A percentile compares a stretch with the other conserved stretches of the same genome.
phyloP scores from a whole-genome alignment of 2,329 filamentous ascomycete genomes.

The Fusarium heterosporum region DNA sequence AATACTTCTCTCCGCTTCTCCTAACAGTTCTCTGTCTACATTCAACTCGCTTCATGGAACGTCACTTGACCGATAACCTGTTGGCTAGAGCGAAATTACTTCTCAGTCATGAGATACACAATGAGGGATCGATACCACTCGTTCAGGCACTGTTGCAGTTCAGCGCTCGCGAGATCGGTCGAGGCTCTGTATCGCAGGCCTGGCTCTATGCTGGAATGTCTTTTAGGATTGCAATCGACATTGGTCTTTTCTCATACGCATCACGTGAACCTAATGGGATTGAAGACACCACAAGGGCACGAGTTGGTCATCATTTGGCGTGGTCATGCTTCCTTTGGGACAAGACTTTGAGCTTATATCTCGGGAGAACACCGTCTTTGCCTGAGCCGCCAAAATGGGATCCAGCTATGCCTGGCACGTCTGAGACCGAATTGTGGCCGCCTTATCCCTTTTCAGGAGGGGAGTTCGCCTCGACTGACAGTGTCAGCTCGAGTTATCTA shows the following conservation, averaged over 20 bases:
- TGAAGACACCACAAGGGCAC: neutral
- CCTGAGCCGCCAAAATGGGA: neutral
- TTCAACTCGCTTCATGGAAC: neutral
- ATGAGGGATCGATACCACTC: neutral
- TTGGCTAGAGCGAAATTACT: neutral
- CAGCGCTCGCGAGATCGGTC: neutral
- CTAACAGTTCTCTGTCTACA: neutral
- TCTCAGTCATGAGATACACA: slow-evolving; percentile 5
- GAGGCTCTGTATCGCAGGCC: neutral
- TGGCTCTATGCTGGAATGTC: slow-evolving; percentile 1
- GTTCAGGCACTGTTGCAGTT: slow-evolving; percentile 2
- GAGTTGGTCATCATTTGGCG: neutral
- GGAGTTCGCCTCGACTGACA: neutral
- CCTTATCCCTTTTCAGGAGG: neutral
- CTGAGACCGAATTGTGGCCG: neutral
- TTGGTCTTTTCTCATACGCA: neutral
- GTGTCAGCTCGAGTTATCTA: neutral
- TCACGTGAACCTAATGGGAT: rapidly evolving
- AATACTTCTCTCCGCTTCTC: neutral
- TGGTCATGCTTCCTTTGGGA: slow-evolving; percentile 11
- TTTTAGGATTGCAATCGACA: slow-evolving; percentile 4
- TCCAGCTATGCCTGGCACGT: rapidly evolving
- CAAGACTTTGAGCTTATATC: neutral
- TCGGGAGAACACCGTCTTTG: neutral
- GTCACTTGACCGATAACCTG: neutral